These are phyloP conservation scores for Ustilaginoidea virens DNA, from an alignment of 2,329 filamentous ascomycete genomes.

Conservation along the genomic window DNA sequence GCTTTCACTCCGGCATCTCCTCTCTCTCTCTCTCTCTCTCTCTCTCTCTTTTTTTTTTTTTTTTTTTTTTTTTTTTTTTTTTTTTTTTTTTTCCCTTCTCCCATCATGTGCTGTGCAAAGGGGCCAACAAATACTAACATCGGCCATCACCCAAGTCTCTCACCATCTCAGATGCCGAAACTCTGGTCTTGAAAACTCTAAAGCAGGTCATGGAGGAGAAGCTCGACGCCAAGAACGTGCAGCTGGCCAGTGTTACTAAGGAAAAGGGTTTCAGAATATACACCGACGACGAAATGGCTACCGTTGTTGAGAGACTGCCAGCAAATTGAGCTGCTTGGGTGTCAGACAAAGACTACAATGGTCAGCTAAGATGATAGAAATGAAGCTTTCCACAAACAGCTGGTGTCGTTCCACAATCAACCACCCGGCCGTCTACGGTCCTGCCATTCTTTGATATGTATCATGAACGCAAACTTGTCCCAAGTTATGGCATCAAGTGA, in stretches of 20 bases:
- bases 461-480: constrained; percentile 14
- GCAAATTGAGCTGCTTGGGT: constrained; percentile 33
- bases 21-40: neutral
- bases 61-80: too few relatives aligned
- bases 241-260: constrained; percentile 93
- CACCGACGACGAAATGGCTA: constrained; percentile 91
- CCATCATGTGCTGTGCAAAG: neutral
- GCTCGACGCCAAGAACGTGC: constrained; percentile 95
- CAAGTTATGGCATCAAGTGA: constrained; percentile 6
- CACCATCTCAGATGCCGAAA: constrained; percentile 84
- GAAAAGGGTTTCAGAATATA: constrained; percentile 98
- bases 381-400: neutral
- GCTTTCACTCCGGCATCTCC: neutral
- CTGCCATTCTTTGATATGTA: constrained; percentile 9
- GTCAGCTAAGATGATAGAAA: constrained; percentile 7
- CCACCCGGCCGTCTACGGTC: neutral
- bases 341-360: constrained; percentile 1
- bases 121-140: constrained; percentile 3
- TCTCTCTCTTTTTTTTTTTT: neutral
- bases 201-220: constrained; percentile 99
- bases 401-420: neutral
- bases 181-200: constrained; percentile 87
- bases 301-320: constrained; percentile 71
- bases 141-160: constrained; percentile 51
- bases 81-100: too few relatives aligned